phyloP scores from a whole-genome alignment of 306 rosid species.

The Mimosa pudica region DNA sequence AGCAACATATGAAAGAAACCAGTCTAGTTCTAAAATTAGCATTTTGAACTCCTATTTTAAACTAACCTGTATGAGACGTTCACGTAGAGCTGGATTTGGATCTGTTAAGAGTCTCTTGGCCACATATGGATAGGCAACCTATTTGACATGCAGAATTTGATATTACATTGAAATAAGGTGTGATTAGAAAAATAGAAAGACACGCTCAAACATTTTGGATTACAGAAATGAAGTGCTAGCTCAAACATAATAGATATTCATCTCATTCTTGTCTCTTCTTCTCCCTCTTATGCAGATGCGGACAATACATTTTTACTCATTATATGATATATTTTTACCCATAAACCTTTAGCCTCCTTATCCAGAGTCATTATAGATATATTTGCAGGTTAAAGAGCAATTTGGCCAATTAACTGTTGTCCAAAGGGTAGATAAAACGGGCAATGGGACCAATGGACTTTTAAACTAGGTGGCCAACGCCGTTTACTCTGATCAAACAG shows the following conservation, averaged over 20 bases:
- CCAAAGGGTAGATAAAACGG: too few species aligned
- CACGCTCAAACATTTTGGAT: conserved; percentile 27
- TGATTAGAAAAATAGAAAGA: conserved; percentile 26
- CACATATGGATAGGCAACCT: conserved; percentile 99
- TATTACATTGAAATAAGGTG: conserved; percentile 26
- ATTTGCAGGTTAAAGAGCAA: too few species aligned
- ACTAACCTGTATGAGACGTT: conserved; percentile 94
- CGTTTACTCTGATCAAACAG: too few species aligned
- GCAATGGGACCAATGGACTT: too few species aligned
- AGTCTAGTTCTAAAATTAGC: conserved; percentile 3
- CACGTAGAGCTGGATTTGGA: conserved; percentile 97
- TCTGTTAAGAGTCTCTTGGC: conserved; percentile 96
- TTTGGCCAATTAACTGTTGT: too few species aligned
- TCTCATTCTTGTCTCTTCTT: conserved; percentile 1
- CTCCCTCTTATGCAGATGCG: background rate
- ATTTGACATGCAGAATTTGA: conserved; percentile 39
- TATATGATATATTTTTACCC: conserved; percentile 20
- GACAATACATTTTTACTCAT: background rate
- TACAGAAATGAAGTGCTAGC: conserved; percentile 15
- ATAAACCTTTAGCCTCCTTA: conserved; percentile 12
- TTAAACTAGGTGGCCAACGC: too few species aligned
- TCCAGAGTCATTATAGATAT: conserved; percentile 12
- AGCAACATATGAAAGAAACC: conserved; percentile 11
- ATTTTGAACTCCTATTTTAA: conserved; percentile 34
- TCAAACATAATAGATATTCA: conserved; percentile 2